phyloP scores from a whole-genome alignment of 2,329 filamentous ascomycete genomes.

The Fusarium hostae region DNA sequence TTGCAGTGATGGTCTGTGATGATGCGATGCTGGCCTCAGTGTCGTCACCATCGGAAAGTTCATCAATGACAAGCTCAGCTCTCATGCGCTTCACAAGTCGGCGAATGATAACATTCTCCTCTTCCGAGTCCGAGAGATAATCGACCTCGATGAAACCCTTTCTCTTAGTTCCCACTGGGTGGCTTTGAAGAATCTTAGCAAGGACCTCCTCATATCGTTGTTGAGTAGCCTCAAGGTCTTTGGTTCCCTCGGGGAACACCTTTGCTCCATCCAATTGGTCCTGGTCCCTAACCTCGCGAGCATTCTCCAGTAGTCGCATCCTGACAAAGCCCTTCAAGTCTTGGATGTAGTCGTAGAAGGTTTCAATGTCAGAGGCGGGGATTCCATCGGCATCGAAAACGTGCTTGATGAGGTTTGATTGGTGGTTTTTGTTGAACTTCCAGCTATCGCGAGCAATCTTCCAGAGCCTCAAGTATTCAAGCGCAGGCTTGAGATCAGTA shows the following conservation, averaged over 20 bases:
- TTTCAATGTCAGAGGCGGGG: slow-evolving; percentile 73
- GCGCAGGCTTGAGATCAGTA: slow-evolving; percentile 68
- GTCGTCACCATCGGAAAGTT: slow-evolving; percentile 63
- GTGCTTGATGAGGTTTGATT: slow-evolving; percentile 86
- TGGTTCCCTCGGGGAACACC: slow-evolving; percentile 62
- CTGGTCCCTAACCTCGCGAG: slow-evolving; percentile 68
- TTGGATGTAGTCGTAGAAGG: slow-evolving; percentile 80
- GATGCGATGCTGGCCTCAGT: slow-evolving; percentile 49
- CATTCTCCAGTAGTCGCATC: slow-evolving; percentile 73
- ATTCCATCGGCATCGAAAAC: slow-evolving; percentile 78
- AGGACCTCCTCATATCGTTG: slow-evolving; percentile 67
- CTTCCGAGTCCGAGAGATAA: slow-evolving; percentile 61
- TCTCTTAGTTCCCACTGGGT: slow-evolving; percentile 53
- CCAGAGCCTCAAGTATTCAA: slow-evolving; percentile 83
- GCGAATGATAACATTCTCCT: slow-evolving; percentile 61
- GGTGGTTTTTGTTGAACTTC: slow-evolving; percentile 98
- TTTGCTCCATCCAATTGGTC: slow-evolving; percentile 62
- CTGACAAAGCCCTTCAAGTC: slow-evolving; percentile 82
- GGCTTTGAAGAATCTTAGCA: slow-evolving; percentile 56
- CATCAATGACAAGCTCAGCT: slow-evolving; percentile 66
- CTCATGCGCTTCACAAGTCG: slow-evolving; percentile 72
- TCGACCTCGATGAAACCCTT: slow-evolving; percentile 66
- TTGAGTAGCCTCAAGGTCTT: slow-evolving; percentile 61
- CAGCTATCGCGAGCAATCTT: slow-evolving; percentile 75
- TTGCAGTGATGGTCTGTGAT: slow-evolving; percentile 46